Base-by-base conservation (phyloP, 1,139 yeast genomes). In the Yamadazyma dushanensis region DNA sequence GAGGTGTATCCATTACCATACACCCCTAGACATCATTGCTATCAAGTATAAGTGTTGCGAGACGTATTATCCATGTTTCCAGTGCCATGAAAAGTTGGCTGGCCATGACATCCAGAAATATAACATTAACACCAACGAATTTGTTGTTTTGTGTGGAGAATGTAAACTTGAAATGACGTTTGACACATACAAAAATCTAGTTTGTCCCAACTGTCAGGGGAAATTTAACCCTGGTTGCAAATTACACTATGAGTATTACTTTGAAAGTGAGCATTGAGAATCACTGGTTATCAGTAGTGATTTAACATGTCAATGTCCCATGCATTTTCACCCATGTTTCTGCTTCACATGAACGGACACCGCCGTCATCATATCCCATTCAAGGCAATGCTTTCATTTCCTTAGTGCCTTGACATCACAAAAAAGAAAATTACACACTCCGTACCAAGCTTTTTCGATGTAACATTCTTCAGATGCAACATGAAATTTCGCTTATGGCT, bases 21-120 rank as follows among this genome's bases (percentile, higher is more conserved):
- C 59, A 19, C 38, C 35, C 3, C 44, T 60, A 2, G 76, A 70
- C 43, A 57, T 70, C n/a, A 63, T 70, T 3, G 75, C 75, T 13
- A 51, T 70, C 36, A 64, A 62, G 43, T 68, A 66, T 50, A 58
- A 57, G 38, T 70, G 76, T 47, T 70, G 76, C 44, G 44, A 36
- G 11, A 36, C 39, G 7, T 70, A 57, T 39, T 70, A 54, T 40
- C 72, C 74, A 2, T 70, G 76, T 48, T 66, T 50, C 47, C 45
- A 65, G 46, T 70, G 76, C 43, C 76, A 70, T 43, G 43, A 46
- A 9, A 56, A 52, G 24, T 35, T 31, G 8, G 43, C 47, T 5
- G 32, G 32, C 18, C 66, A 61, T 35, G 32, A 27, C 27, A 60
- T 63, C 56, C 31, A 47, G 27, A 36, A 27, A 27, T 44, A 38